These are phyloP conservation scores for Komagataella ulmi DNA, from an alignment of 805 yeast species.

Conservation along the genomic window DNA sequence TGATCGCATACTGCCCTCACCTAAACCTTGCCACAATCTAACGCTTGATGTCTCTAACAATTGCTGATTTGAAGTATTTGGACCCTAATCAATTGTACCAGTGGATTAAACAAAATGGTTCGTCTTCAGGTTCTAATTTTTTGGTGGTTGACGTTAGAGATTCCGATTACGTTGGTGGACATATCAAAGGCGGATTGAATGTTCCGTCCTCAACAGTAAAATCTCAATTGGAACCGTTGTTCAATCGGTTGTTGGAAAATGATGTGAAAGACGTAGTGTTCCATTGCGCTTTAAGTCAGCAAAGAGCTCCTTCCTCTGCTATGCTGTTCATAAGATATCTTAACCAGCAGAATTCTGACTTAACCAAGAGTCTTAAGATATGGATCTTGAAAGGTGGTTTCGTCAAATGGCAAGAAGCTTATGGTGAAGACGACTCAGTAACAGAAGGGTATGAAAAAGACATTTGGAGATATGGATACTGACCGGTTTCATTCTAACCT, in stretches of 20 bases:
- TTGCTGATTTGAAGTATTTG: constrained; percentile 32
- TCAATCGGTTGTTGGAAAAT: constrained; percentile 17
- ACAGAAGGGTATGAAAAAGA: constrained; percentile 48
- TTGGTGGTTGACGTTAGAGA: constrained; percentile 79
- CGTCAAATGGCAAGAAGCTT: constrained; percentile 63
- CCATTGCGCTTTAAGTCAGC: constrained; percentile 87
- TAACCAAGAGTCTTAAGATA: constrained; percentile 27
- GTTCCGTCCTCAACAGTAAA: constrained; percentile 37
- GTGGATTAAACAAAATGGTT: constrained; percentile 28
- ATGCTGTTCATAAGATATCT: constrained; percentile 39
- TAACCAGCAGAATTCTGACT: constrained; percentile 12
- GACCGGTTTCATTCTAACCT: neutral
- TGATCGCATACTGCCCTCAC: neutral
- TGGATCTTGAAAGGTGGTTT: constrained; percentile 81
- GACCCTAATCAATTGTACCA: constrained; percentile 28
- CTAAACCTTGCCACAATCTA: neutral
- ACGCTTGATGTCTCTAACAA: constrained; percentile 7
- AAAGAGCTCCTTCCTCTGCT: constrained; percentile 83
- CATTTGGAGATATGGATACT: constrained; percentile 14
- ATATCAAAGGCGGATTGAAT: constrained; percentile 41
- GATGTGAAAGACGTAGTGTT: constrained; percentile 48
- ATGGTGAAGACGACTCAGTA: constrained; percentile 50
- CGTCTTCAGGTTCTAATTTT: constrained; percentile 25
- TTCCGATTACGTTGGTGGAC: constrained; percentile 69
- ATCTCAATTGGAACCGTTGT: constrained; percentile 23